These are phyloP conservation scores for Centella asiatica DNA, from an alignment of 129 eudicot genomes.

Conservation along the genomic window DNA sequence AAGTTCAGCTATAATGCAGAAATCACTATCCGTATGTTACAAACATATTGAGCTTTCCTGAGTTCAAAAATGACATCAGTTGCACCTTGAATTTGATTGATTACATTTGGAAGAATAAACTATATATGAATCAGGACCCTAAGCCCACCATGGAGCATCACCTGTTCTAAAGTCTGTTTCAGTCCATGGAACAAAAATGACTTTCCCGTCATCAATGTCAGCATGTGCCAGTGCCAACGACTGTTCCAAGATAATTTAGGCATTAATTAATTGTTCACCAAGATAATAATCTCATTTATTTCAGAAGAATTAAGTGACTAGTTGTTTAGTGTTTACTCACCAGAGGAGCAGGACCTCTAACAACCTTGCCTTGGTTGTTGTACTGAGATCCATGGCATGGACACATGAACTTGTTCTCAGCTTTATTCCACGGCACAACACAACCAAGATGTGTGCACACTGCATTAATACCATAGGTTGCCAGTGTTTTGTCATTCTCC, in stretches of 20 bases:
- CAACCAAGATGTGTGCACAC: constrained; percentile 97
- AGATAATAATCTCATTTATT: not conserved
- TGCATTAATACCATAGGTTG: constrained; percentile 72
- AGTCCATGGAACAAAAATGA: constrained; percentile 69
- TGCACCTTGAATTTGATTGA: not conserved
- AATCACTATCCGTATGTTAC: constrained; percentile 6
- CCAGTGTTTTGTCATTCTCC: constrained; percentile 55
- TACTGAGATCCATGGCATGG: constrained; percentile 94
- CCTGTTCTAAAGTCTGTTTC: constrained; percentile 89
- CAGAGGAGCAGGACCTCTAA: constrained; percentile 75
- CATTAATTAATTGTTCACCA: not conserved
- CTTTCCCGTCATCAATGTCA: constrained; percentile 66
- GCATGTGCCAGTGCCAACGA: constrained; percentile 84
- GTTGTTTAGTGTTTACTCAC: constrained; percentile 33
- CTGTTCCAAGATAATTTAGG: constrained; percentile 30
- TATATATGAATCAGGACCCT: constrained; percentile 1
- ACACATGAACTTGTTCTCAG: constrained; percentile 91
- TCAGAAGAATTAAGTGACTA: not conserved
- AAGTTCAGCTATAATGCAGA: constrained; percentile 1
- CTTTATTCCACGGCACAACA: constrained; percentile 84
- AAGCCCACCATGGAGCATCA: constrained; percentile 91
- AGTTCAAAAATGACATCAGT: constrained; percentile 5
- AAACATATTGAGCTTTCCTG: constrained; percentile 4
- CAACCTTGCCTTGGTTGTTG: constrained; percentile 58
- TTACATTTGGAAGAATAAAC: constrained; percentile 1